phyloP scores from a whole-genome alignment of 192 early-diverging fungal genomes.

The Linnemannia exigua region DNA sequence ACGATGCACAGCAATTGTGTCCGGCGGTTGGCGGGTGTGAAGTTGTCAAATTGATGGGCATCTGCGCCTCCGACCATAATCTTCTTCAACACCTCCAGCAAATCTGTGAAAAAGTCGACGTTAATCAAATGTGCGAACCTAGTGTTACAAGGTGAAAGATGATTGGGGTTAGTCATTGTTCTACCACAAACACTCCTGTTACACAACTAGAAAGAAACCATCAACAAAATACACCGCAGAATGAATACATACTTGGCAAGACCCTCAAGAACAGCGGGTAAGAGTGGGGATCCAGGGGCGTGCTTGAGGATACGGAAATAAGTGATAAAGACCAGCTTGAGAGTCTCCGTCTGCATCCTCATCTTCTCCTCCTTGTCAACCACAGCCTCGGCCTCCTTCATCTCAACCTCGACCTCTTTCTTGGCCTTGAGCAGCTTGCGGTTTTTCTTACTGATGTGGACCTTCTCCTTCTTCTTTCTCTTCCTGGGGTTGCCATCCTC shows the following conservation, averaged over 20 bases:
- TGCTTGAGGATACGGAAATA: conserved; percentile 97
- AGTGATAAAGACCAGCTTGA: conserved; percentile 94
- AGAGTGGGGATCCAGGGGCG: conserved; percentile 75
- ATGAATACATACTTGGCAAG: conserved; percentile 68
- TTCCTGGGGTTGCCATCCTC: conserved; percentile 65
- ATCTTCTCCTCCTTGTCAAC: conserved; percentile 87
- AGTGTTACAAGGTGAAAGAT: conserved; percentile 16
- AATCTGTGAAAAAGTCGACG: conserved; percentile 95
- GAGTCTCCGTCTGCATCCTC: conserved; percentile 89
- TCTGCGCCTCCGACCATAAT: conserved; percentile 77
- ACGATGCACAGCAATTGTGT: conserved; percentile 90
- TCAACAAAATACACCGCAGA: neutral
- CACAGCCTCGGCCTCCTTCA: conserved; percentile 94
- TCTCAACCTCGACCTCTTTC: conserved; percentile 79
- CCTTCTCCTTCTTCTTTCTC: conserved; percentile 68
- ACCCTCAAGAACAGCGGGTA: conserved; percentile 86
- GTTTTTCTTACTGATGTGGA: conserved; percentile 74
- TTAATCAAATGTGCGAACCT: conserved; percentile 96
- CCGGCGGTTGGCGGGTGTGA: conserved; percentile 67
- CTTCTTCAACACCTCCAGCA: conserved; percentile 86
- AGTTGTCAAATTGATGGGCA: conserved; percentile 59
- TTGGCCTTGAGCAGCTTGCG: conserved; percentile 82
- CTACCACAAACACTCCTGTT: neutral
- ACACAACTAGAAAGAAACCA: neutral
- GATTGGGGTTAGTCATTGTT: neutral